Percentiles rank a stretch among this genome's conserved stretches.
Conservation (phyloP, 108 stramenopile genomes). For the Skeletonema marinoi region DNA sequence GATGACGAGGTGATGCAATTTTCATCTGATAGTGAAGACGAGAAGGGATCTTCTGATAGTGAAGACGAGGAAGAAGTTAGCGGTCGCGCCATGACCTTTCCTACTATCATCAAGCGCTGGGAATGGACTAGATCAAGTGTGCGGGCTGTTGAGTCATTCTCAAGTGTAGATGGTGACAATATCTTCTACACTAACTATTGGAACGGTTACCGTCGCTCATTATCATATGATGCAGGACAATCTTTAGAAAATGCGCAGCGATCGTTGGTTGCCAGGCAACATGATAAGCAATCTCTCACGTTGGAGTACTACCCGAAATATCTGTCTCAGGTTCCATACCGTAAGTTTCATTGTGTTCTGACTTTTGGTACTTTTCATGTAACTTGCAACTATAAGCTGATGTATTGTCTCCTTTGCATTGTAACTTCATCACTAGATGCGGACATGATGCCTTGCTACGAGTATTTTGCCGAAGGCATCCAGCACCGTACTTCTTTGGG, state of each 20-base stretch:
- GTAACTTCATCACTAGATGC: background rate
- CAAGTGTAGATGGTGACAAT: background rate
- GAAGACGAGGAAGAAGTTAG: background rate
- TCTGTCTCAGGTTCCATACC: constrained; percentile 15
- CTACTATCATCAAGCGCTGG: no score
- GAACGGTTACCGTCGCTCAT: background rate
- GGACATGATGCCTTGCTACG: constrained; percentile 17
- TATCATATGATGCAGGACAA: background rate
- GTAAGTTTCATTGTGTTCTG: background rate
- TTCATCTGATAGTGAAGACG: no score
- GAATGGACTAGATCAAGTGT: no score
- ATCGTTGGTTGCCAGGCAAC: background rate
- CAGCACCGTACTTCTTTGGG: background rate
- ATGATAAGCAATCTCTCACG: background rate
- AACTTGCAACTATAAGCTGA: background rate
- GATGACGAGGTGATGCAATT: background rate
- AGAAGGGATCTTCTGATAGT: no score
- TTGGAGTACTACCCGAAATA: background rate
- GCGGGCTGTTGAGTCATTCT: background rate
- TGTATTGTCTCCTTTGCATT: no score
- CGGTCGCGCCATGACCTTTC: no score
- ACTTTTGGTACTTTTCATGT: background rate
- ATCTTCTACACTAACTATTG: background rate
- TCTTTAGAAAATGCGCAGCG: background rate
- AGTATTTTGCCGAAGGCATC: constrained; percentile 13